phyloP scores from a whole-genome alignment of 2,329 filamentous ascomycete genomes.

The Annulohypoxylon truncatum region DNA sequence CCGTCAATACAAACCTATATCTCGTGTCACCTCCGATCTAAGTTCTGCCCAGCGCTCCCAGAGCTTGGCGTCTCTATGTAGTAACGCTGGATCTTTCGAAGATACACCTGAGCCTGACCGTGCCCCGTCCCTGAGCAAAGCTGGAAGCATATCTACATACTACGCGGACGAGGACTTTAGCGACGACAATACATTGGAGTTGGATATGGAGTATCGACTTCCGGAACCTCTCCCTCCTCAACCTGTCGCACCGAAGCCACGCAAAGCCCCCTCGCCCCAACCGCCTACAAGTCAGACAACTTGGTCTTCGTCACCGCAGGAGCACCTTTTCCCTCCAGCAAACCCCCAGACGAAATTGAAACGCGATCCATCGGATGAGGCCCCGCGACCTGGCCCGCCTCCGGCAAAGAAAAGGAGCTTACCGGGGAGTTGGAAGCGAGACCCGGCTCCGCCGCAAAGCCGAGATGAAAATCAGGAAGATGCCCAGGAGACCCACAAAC shows the following conservation, averaged over 20 bases:
- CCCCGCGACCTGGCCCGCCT: conserved; percentile 45
- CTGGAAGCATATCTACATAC: conserved; percentile 59
- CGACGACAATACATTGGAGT: conserved; percentile 80
- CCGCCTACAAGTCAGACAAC: conserved; percentile 59
- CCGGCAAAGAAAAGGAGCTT: conserved; percentile 72
- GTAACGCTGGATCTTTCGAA: conserved; percentile 61
- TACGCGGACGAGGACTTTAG: conserved; percentile 88
- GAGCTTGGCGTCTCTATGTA: conserved; percentile 58
- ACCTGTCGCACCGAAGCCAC: conserved; percentile 47
- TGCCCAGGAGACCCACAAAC: conserved; percentile 45
- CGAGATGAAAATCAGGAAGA: conserved; percentile 55
- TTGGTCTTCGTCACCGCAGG: conserved; percentile 77
- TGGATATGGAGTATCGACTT: conserved; percentile 69
- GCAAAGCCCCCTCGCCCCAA: conserved; percentile 35
- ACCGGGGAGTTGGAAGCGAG: conserved; percentile 61
- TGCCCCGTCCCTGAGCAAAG: conserved; percentile 43
- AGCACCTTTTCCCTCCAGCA: conserved; percentile 56
- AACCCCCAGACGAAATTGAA: conserved; percentile 52
- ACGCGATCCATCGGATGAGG: conserved; percentile 55
- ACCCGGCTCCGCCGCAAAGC: conserved; percentile 49
- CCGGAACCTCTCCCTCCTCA: conserved; percentile 62
- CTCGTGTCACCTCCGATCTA: conserved; percentile 25
- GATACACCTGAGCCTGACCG: conserved; percentile 55
- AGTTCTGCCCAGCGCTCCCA: conserved; percentile 36
- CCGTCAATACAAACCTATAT: conserved; percentile 33